These are phyloP conservation scores for Entomortierella lignicola DNA, from an alignment of 192 early-diverging fungal species.

Conservation along the genomic window DNA sequence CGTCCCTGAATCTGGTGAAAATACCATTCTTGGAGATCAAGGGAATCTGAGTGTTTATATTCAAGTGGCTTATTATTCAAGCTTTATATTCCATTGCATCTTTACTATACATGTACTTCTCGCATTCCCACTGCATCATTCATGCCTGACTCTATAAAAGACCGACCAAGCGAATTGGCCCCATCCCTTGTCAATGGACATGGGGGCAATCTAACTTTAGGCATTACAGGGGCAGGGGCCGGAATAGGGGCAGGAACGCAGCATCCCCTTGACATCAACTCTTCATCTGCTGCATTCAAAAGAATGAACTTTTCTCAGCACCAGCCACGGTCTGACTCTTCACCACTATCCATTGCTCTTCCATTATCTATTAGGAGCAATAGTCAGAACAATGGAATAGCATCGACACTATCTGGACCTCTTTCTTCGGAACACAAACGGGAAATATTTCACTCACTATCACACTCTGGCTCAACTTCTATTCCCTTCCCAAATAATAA, in stretches of 20 bases:
- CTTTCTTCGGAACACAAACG: conserved; percentile 24
- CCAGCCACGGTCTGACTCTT: background rate
- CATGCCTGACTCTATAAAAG: conserved; percentile 32
- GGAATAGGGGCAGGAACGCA: conserved; percentile 8
- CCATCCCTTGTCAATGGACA: conserved; percentile 16
- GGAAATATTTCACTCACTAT: conserved; percentile 17
- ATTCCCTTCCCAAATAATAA: conserved; percentile 1
- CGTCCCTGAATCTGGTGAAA: too few species aligned
- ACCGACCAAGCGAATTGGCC: conserved; percentile 10
- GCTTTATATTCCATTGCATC: too few species aligned
- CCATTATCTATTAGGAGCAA: conserved; percentile 13
- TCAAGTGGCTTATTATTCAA: too few species aligned
- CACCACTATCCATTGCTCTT: conserved; percentile 30
- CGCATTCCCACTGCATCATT: too few species aligned
- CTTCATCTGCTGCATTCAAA: conserved; percentile 3
- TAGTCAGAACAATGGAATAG: background rate
- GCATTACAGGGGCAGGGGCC: background rate
- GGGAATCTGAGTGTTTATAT: background rate
- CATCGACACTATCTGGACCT: background rate
- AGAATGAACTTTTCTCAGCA: background rate
- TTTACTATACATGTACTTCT: too few species aligned
- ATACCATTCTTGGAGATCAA: too few species aligned
- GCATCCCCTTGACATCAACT: conserved; percentile 1
- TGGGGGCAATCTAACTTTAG: background rate
- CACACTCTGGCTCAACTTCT: background rate